Conservation (phyloP, 108 stramenopile species). For the Conticribra guillardii region DNA sequence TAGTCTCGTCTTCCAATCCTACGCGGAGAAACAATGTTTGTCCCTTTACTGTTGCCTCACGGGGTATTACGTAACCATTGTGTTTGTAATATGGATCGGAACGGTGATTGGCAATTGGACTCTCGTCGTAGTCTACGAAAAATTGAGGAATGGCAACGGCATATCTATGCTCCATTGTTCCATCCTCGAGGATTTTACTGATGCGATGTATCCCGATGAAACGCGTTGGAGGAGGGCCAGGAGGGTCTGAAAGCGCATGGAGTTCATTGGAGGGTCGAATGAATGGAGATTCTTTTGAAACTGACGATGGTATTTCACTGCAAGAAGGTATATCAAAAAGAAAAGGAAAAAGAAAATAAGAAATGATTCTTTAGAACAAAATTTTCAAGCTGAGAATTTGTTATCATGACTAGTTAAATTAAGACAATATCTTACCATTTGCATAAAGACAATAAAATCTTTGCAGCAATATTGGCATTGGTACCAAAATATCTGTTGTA, state of each 20-base stretch:
- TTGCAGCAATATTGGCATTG: constrained; percentile 38
- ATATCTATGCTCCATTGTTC: constrained; percentile 9
- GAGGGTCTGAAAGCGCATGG: not conserved
- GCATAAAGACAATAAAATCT: constrained; percentile 34
- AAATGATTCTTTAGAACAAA: not conserved
- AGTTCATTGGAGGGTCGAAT: constrained; percentile 2
- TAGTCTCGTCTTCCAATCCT: constrained; percentile 27
- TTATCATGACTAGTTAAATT: too few relatives aligned
- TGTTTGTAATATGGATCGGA: constrained; percentile 2
- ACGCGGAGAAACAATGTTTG: constrained; percentile 22
- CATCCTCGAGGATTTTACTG: not conserved
- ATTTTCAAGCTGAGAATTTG: not conserved
- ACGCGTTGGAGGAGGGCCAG: constrained; percentile 17
- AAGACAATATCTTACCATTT: constrained; percentile 34
- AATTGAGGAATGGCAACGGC: constrained; percentile 41
- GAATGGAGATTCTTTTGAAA: constrained; percentile 31
- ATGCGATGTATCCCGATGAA: constrained; percentile 31
- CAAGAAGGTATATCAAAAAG: not conserved
- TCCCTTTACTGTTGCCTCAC: constrained; percentile 38
- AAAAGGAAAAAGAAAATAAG: not conserved
- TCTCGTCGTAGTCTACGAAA: constrained; percentile 18
- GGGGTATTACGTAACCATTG: constrained; percentile 31
- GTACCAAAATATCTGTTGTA: constrained; percentile 36
- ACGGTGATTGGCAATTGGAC: too few relatives aligned
- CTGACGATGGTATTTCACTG: constrained; percentile 19